A percentile compares a stretch with the other conserved stretches of the same genome.
phyloP scores from a whole-genome alignment of 2,329 filamentous ascomycete genomes.

The Aspergillus amoenus region DNA sequence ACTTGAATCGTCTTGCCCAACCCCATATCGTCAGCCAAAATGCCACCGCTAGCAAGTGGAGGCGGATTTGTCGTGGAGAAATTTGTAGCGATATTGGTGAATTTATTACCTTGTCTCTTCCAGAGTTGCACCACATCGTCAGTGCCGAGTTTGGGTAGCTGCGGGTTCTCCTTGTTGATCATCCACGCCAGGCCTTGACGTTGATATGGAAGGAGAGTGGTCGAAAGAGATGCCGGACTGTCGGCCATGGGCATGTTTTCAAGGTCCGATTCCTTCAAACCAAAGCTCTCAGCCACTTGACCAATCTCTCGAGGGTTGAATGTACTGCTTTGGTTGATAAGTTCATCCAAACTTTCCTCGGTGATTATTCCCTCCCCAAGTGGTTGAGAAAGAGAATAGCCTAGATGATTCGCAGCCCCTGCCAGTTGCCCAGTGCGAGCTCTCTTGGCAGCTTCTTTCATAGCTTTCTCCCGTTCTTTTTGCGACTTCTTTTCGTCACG shows the following conservation, averaged over 20 bases:
- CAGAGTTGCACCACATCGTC: slow-evolving; percentile 73
- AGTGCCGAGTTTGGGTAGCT: slow-evolving; percentile 59
- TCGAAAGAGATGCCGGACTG: slow-evolving; percentile 65
- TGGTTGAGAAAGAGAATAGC: slow-evolving; percentile 33
- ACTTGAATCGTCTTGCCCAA: slow-evolving; percentile 85
- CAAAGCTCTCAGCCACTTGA: slow-evolving; percentile 68
- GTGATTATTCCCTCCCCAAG: slow-evolving; percentile 27
- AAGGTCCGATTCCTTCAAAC: slow-evolving; percentile 68
- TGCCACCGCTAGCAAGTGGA: slow-evolving; percentile 71
- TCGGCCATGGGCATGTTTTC: slow-evolving; percentile 69
- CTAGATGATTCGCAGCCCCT: slow-evolving; percentile 25
- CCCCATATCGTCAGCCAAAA: slow-evolving; percentile 91
- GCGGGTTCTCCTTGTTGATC: slow-evolving; percentile 70
- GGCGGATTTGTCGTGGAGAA: slow-evolving; percentile 62
- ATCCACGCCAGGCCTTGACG: slow-evolving; percentile 79
- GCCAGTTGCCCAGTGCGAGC: slow-evolving; percentile 27
- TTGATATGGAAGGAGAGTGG: slow-evolving; percentile 76
- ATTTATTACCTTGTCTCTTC: slow-evolving; percentile 57
- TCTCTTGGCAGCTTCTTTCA: slow-evolving; percentile 39
- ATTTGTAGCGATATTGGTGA: slow-evolving; percentile 70
- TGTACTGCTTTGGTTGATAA: slow-evolving; percentile 65
- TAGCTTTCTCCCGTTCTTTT: slow-evolving; percentile 54
- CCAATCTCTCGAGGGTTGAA: slow-evolving; percentile 66
- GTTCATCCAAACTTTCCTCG: slow-evolving; percentile 57
- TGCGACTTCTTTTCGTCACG: slow-evolving; percentile 44